Conservation (phyloP, 2,329 filamentous ascomycete genomes). For the Aspergillus vadensis region DNA sequence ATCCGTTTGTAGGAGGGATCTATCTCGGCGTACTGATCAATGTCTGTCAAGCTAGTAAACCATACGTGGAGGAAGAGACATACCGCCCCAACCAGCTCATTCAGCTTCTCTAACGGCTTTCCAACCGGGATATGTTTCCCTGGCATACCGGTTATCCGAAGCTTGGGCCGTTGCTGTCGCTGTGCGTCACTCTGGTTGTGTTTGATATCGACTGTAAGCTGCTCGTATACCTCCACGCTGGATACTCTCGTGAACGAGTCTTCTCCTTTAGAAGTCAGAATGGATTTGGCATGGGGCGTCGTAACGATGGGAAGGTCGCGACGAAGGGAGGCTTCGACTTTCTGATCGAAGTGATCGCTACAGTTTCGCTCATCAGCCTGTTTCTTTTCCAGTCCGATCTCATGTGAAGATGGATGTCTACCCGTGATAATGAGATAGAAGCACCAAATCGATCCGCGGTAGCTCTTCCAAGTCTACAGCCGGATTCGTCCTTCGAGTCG, state of each 20-base stretch:
- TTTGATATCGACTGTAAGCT: slow-evolving; percentile 49
- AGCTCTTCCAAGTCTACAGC: slow-evolving; percentile 62
- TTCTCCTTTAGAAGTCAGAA: slow-evolving; percentile 48
- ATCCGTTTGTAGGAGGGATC: slow-evolving; percentile 67
- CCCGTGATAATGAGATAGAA: slow-evolving; percentile 67
- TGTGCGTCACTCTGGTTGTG: slow-evolving; percentile 3
- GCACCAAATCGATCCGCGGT: slow-evolving; percentile 60
- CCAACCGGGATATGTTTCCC: slow-evolving; percentile 62
- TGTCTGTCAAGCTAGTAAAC: background rate
- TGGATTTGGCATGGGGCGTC: slow-evolving; percentile 61
- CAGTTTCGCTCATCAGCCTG: too few species aligned
- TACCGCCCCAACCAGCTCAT: slow-evolving; percentile 52
- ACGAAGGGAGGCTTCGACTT: slow-evolving; percentile 54
- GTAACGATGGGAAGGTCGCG: slow-evolving; percentile 64
- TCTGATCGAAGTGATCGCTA: slow-evolving; percentile 57
- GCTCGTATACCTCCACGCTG: slow-evolving; percentile 60
- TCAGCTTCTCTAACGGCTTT: slow-evolving; percentile 43
- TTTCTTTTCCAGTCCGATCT: background rate
- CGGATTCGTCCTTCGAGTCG: slow-evolving; percentile 58
- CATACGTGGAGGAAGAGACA: slow-evolving; percentile 18
- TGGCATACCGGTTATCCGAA: slow-evolving; percentile 65
- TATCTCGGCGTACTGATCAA: slow-evolving; percentile 20
- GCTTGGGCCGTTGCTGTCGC: slow-evolving; percentile 38
- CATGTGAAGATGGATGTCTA: slow-evolving; percentile 16
- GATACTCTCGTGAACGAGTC: slow-evolving; percentile 59